These are phyloP conservation scores for Carpinus fangiana DNA, from an alignment of 306 rosid species.

Conservation along the genomic window DNA sequence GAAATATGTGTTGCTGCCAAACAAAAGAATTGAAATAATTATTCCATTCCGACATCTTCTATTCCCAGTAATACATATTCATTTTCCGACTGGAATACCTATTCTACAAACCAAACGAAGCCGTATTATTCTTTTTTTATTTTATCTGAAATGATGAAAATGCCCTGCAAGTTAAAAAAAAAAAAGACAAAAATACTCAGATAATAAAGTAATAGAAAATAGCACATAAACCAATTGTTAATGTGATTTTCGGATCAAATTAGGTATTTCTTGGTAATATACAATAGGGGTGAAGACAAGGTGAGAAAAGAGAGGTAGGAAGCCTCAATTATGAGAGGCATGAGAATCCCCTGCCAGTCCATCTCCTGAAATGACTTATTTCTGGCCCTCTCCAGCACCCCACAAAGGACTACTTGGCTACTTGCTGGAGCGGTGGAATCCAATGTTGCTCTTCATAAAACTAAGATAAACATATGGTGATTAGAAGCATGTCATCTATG, in stretches of 20 bases:
- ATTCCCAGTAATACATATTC: too few species aligned
- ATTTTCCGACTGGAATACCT: too few species aligned
- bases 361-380: slow-evolving; percentile 24
- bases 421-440: slow-evolving; percentile 35
- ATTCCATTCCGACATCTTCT: too few species aligned
- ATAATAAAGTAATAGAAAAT: slow-evolving; percentile 4
- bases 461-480: not conserved
- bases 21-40: too few species aligned
- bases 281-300: not conserved
- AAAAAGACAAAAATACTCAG: not conserved
- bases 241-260: slow-evolving; percentile 25
- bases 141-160: too few species aligned
- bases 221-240: slow-evolving; percentile 14
- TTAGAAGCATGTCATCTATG: not conserved
- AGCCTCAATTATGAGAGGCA: slow-evolving; percentile 42
- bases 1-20: too few species aligned
- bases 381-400: slow-evolving; percentile 22
- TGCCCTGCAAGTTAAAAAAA: not conserved
- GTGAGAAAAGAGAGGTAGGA: slow-evolving; percentile 12
- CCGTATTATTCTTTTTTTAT: too few species aligned
- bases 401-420: slow-evolving; percentile 31
- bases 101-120: too few species aligned
- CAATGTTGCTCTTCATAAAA: slow-evolving; percentile 28
- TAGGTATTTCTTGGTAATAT: not conserved
- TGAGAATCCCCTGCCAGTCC: slow-evolving; percentile 30